These are phyloP conservation scores for Argentina anserina DNA, from an alignment of 306 rosid genomes.

Conservation along the genomic window DNA sequence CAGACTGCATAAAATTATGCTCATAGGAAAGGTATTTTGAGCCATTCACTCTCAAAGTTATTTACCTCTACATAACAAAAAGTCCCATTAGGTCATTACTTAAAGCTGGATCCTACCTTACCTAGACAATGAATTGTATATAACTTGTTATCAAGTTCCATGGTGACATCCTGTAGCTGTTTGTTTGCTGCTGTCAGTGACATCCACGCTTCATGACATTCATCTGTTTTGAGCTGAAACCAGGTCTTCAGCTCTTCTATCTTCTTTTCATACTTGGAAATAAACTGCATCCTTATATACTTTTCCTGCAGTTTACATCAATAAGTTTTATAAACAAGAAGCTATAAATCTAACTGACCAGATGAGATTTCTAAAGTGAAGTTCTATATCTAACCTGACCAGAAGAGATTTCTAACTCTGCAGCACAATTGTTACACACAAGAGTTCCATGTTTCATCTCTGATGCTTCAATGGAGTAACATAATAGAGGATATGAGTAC, in stretches of 20 bases:
- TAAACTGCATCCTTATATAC: conserved; percentile 12
- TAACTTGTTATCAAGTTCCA: conserved; percentile 30
- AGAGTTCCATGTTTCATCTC: conserved; percentile 8
- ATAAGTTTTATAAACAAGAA: background rate
- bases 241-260: conserved; percentile 21
- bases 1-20: background rate
- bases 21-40: background rate
- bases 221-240: conserved; percentile 25
- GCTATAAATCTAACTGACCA: conserved; percentile 18
- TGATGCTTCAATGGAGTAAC: conserved; percentile 15
- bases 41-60: background rate
- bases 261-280: conserved; percentile 27
- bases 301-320: conserved; percentile 12
- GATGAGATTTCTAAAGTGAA: conserved; percentile 7
- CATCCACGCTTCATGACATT: conserved; percentile 36
- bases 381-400: conserved; percentile 23
- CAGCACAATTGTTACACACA: conserved; percentile 20
- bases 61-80: background rate
- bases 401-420: conserved; percentile 19
- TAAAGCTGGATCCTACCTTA: conserved; percentile 12
- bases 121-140: conserved; percentile 20
- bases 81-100: background rate
- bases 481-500: conserved; percentile 8
- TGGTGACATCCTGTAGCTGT: conserved; percentile 21
- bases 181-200: conserved; percentile 22